Percentiles rank a stretch among this genome's conserved stretches.
Evolutionary conservation across 192 early-diverging fungal species (phyloP).

Genomic region (Coemansia sp.): DNA sequence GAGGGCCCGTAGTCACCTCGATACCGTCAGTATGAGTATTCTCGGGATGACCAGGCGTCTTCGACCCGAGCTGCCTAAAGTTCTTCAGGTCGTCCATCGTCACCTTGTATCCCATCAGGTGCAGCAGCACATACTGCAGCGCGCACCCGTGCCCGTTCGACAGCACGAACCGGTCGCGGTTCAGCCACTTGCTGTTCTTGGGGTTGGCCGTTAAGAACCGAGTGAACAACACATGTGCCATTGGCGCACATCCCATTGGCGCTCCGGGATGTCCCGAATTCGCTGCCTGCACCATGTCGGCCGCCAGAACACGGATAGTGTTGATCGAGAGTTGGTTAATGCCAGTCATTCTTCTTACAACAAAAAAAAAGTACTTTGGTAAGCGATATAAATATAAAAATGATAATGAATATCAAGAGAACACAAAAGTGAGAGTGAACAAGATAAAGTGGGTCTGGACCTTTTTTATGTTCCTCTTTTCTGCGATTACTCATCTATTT

Average conservation of each 20-base stretch:
- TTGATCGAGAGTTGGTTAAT: slow-evolving; percentile 72
- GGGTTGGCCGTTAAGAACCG: slow-evolving; percentile 84
- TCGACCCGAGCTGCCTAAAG: slow-evolving; percentile 83
- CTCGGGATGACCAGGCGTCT: slow-evolving; percentile 97
- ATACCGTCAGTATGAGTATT: slow-evolving; percentile 83
- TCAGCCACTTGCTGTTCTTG: slow-evolving; percentile 87
- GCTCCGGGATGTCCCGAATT: slow-evolving; percentile 97
- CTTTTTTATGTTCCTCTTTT: no score
- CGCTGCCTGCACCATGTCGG: slow-evolving; percentile 85
- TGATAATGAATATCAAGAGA: no score
- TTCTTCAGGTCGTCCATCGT: slow-evolving; percentile 88
- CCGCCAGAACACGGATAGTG: slow-evolving; percentile 88
- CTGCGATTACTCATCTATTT: no score
- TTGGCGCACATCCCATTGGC: slow-evolving; percentile 97
- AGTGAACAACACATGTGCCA: slow-evolving; percentile 91
- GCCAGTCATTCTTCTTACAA: slow-evolving; percentile 37
- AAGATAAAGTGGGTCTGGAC: no score
- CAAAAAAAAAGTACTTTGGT: no score
- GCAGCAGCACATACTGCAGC: slow-evolving; percentile 88
- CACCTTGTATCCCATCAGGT: slow-evolving; percentile 87
- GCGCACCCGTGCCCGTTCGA: slow-evolving; percentile 98
- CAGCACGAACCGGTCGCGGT: slow-evolving; percentile 96
- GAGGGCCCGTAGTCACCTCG: slow-evolving; percentile 97
- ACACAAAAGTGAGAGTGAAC: no score
- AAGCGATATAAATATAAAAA: no score